phyloP scores from a whole-genome alignment of 2,329 filamentous ascomycete genomes.

The Dendrostoma leiphaemia region DNA sequence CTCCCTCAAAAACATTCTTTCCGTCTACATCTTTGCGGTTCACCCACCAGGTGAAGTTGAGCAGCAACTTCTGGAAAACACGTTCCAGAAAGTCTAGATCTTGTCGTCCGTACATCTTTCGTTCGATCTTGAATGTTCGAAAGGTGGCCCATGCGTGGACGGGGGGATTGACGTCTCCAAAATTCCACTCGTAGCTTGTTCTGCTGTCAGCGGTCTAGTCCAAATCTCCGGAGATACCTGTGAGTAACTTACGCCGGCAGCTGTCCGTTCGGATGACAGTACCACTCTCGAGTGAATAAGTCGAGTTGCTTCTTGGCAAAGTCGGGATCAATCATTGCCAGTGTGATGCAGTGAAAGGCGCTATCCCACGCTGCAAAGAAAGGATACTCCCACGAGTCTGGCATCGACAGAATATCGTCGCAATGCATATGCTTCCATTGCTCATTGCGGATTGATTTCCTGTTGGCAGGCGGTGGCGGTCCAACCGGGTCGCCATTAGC shows the following conservation, averaged over 20 bases:
- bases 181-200: constrained; percentile 83
- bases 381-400: constrained; percentile 97
- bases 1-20: constrained; percentile 97
- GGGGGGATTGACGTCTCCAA: constrained; percentile 93
- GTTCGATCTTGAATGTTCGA: constrained; percentile 95
- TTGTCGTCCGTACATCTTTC: constrained; percentile 92
- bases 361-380: constrained; percentile 98
- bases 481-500: constrained; percentile 88
- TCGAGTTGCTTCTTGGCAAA: constrained; percentile 98
- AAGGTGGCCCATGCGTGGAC: constrained; percentile 97
- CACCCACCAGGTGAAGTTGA: constrained; percentile 99
- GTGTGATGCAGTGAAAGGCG: constrained; percentile 91
- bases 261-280: constrained; percentile 97
- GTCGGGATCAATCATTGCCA: constrained; percentile 96
- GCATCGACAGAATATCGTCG: constrained; percentile 96
- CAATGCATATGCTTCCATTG: constrained; percentile 95
- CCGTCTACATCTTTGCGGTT: constrained; percentile 93
- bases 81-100: constrained; percentile 94
- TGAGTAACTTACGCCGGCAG: constrained; percentile 68
- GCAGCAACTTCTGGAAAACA: constrained; percentile 90
- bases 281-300: constrained; percentile 95
- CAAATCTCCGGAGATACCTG: background rate
- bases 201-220: background rate
- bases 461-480: constrained; percentile 77
- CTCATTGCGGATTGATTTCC: constrained; percentile 79